Evolutionary conservation across 2,329 filamentous ascomycete genomes (phyloP), one percentile per base, ranked within the genome.

Genomic region (Hansfordia pulvinata): DNA sequence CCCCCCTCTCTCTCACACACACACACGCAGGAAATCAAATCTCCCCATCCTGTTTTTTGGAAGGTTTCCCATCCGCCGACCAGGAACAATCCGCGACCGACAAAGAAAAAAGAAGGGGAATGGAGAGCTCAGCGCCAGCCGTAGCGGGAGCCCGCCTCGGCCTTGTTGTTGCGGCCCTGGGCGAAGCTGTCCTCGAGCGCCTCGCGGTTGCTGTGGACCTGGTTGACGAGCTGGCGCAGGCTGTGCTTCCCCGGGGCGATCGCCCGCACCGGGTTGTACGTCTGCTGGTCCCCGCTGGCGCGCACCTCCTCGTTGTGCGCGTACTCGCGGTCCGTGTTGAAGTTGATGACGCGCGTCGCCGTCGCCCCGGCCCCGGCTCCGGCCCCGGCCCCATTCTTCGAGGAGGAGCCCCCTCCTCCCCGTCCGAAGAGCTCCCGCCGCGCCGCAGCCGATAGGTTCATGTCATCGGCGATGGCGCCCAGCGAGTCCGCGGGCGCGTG

Each of bases 111-210:
- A n/a, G n/a, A n/a, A n/a, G n/a, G n/a, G n/a, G n/a, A n/a, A n/a
- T n/a, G n/a, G n/a, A n/a, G n/a, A n/a, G n/a, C n/a, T 48, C 36
- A 56, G 36, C 52, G 58, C 82, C 84, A 94, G 5, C 86, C 86
- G 56, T 94, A 94, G 41, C 71, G 72, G 31, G 70, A 75, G 4
- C 80, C 81, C 12, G 83, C 83, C 48, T 93, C 85, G 41, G 71
- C 76, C 50, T 82, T 76, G 44, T 86, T 90, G 41, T 67, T 70
- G 56, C 70, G 76, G 5, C 84, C 82, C 38, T 76, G 62, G 12
- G 84, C 84, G 58, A 93, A 94, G 47, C 82, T 86, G 44, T 96
- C 88, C 53, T 94, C 85, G 38, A 94, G 57, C 3, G 84, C 85
- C 8, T 93, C 84, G 46, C 76, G 75, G 54, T 96, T 85, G 35